A percentile compares a stretch with the other conserved stretches of the same genome.
Evolutionary conservation across 2,329 filamentous ascomycete genomes (phyloP).

Genomic region (Ophiostoma triangulosporum): DNA sequence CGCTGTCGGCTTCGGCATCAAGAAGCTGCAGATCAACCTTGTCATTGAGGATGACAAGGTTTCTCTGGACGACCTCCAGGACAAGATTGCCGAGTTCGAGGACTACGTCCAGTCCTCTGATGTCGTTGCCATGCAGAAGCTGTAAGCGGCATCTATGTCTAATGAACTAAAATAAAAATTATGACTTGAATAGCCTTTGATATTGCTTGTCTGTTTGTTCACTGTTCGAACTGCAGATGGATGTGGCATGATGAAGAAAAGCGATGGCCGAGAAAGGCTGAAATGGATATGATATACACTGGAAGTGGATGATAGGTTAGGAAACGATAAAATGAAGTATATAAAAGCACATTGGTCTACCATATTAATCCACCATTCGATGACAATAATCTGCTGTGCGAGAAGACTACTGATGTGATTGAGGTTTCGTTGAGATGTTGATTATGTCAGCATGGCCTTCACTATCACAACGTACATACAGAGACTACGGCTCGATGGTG

Average conservation of each 20-base stretch:
- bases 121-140: slow-evolving; percentile 81
- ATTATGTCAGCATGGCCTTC: not conserved
- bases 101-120: slow-evolving; percentile 95
- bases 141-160: slow-evolving; percentile 40
- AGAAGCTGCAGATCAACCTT: slow-evolving; percentile 98
- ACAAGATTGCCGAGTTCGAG: slow-evolving; percentile 70
- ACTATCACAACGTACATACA: not conserved
- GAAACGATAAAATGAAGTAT: not conserved
- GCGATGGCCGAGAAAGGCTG: no score
- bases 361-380: not conserved
- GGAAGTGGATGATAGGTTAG: not conserved
- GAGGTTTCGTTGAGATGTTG: not conserved
- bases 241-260: not conserved
- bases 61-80: slow-evolving; percentile 73
- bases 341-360: no score
- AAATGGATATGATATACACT: not conserved
- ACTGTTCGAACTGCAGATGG: not conserved
- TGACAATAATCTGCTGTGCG: not conserved
- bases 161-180: not conserved
- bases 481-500: not conserved
- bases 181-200: not conserved
- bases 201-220: no score
- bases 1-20: slow-evolving; percentile 90
- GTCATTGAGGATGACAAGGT: slow-evolving; percentile 97
- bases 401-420: not conserved